Evolutionary conservation across 805 yeast genomes (phyloP).

Genomic region (Torulaspora quercuum): DNA sequence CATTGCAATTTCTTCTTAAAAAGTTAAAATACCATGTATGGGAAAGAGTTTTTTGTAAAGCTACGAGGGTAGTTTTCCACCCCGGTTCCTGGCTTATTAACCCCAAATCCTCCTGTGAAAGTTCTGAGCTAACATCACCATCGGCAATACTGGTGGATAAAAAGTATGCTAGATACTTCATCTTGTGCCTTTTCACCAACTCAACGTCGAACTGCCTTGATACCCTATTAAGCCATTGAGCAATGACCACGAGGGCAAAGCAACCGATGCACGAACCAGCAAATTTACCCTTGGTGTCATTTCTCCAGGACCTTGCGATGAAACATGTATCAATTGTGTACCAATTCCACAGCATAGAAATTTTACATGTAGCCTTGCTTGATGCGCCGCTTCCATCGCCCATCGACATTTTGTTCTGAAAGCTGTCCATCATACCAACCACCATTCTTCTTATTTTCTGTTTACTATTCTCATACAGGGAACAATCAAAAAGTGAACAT

Average conservation of each 20-base stretch:
- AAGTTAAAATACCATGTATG: slow-evolving; percentile 37
- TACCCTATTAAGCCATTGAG: slow-evolving; percentile 55
- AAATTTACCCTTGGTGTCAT: slow-evolving; percentile 53
- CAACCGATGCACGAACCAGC: slow-evolving; percentile 77
- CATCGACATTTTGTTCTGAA: slow-evolving; percentile 12
- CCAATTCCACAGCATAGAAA: slow-evolving; percentile 70
- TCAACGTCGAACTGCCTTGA: slow-evolving; percentile 51
- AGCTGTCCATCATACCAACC: slow-evolving; percentile 1
- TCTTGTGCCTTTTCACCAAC: slow-evolving; percentile 31
- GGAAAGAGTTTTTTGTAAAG: slow-evolving; percentile 29
- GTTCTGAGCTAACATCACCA: slow-evolving; percentile 15
- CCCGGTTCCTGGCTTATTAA: slow-evolving; percentile 9
- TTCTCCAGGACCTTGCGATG: slow-evolving; percentile 61
- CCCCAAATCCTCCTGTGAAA: slow-evolving; percentile 2
- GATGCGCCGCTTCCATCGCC: slow-evolving; percentile 14
- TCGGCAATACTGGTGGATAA: slow-evolving; percentile 4
- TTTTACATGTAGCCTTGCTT: slow-evolving; percentile 17
- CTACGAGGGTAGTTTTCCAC: slow-evolving; percentile 16
- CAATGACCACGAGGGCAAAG: slow-evolving; percentile 52
- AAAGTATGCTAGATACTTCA: slow-evolving; percentile 10
- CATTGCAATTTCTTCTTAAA: slow-evolving; percentile 4
- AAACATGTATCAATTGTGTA: slow-evolving; percentile 64
- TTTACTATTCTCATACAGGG: too few species aligned
- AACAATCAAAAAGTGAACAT: too few species aligned
- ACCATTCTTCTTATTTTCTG: slow-evolving; percentile 1